phyloP scores from a whole-genome alignment of 2,329 filamentous ascomycete species.

The Neoascochyta sp. region DNA sequence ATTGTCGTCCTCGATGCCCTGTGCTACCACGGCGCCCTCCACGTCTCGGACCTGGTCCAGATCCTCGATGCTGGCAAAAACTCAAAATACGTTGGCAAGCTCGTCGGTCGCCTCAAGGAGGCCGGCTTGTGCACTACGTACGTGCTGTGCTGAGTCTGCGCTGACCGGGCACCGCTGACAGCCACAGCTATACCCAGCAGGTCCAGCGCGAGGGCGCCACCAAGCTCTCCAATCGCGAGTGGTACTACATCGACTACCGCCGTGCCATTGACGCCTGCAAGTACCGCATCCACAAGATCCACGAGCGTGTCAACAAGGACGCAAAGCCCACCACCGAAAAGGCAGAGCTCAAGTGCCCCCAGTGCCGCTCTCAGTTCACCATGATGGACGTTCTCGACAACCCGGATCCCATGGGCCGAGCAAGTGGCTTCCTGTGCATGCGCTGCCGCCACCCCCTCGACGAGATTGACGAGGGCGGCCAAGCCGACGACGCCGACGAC shows the following conservation, averaged over 20 bases:
- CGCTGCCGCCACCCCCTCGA: slow-evolving; percentile 64
- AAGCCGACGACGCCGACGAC: slow-evolving; percentile 38
- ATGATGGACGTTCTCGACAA: slow-evolving; percentile 83
- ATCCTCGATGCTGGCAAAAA: slow-evolving; percentile 73
- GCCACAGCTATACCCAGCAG: slow-evolving; percentile 62
- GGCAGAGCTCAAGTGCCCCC: slow-evolving; percentile 83
- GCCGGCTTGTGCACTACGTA: slow-evolving; percentile 82
- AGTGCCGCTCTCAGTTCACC: slow-evolving; percentile 83
- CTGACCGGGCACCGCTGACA: slow-evolving; percentile 12
- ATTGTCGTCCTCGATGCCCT: slow-evolving; percentile 79
- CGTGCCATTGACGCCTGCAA: slow-evolving; percentile 95
- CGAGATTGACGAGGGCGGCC: slow-evolving; percentile 24
- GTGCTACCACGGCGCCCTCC: slow-evolving; percentile 70
- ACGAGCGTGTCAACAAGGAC: slow-evolving; percentile 81
- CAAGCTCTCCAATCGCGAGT: slow-evolving; percentile 79
- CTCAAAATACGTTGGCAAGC: slow-evolving; percentile 84
- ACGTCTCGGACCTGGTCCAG: slow-evolving; percentile 82
- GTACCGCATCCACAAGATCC: slow-evolving; percentile 83
- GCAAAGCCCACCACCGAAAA: slow-evolving; percentile 75
- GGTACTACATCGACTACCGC: slow-evolving; percentile 96
- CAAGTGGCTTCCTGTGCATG: slow-evolving; percentile 74
- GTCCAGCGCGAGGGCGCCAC: slow-evolving; percentile 78
- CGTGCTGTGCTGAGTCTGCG: slow-evolving; percentile 27
- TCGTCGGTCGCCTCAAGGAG: slow-evolving; percentile 79
- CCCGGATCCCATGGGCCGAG: slow-evolving; percentile 52